phyloP scores from a whole-genome alignment of 129 eudicot species.

The Tagetes patula region DNA sequence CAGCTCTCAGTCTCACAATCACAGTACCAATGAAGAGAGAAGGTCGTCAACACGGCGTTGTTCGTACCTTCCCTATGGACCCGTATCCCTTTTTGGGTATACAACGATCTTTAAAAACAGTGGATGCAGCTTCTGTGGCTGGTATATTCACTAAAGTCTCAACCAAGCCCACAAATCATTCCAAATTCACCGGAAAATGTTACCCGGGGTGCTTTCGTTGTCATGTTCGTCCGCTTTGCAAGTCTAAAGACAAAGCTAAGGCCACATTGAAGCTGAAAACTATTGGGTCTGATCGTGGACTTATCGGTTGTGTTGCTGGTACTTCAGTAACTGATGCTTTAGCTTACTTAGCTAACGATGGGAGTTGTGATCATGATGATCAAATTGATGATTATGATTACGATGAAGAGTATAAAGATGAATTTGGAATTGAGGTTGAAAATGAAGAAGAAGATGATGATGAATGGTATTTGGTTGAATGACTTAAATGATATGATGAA shows the following conservation, averaged over 20 bases:
- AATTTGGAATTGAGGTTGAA: constrained; percentile 18
- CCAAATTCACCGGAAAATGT: constrained; percentile 73
- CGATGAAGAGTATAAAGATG: constrained; percentile 9
- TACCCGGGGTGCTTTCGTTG: constrained; percentile 48
- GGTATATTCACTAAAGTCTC: constrained; percentile 58
- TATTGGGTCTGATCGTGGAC: constrained; percentile 14
- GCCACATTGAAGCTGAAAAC: constrained; percentile 49
- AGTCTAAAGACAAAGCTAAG: constrained; percentile 59
- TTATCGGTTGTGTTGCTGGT: constrained; percentile 25
- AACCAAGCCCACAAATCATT: constrained; percentile 69
- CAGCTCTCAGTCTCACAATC: neutral
- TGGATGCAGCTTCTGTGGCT: constrained; percentile 46
- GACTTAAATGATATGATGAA: neutral
- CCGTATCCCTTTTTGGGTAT: constrained; percentile 20
- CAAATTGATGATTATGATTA: constrained; percentile 24
- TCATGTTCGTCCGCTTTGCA: constrained; percentile 57
- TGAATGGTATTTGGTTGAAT: constrained; percentile 65
- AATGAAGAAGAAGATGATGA: constrained; percentile 36
- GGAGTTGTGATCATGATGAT: neutral
- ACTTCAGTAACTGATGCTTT: constrained; percentile 33
- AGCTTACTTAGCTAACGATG: constrained; percentile 36
- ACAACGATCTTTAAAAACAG: constrained; percentile 25
- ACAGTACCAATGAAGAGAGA: constrained; percentile 43
- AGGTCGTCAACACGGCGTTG: constrained; percentile 52
- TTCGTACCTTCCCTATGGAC: constrained; percentile 36